Evolutionary conservation across 768 basidiomycete genomes (phyloP), one percentile per base, ranked within the genome.

Genomic region (Russula vinacea): DNA sequence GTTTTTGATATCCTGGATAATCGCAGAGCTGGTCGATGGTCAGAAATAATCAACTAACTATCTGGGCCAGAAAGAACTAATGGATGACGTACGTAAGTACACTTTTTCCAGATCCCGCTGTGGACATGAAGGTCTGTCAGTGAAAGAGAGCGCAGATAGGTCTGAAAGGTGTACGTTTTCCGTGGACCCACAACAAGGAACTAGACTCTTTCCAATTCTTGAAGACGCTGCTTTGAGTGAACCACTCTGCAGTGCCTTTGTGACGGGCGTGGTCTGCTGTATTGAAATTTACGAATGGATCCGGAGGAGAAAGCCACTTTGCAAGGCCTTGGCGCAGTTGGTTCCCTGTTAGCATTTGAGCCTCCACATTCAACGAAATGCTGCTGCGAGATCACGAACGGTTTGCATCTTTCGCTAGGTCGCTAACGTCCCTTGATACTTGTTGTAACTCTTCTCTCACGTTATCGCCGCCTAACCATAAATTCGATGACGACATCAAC

Each of bases 201-300:
- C 19, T n/a, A 2, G 51, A 52, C 17, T 32, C 0, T n/a, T 52
- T 52, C 51, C 51, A 52, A 33, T n/a, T 32, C 32, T 52, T 52
- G 32, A 32, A 52, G 29, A 19, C 9, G 19, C 5, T 33, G 17
- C 32, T n/a, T 52, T 52, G 16, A 52, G 32, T 52, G 4, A 59
- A 51, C 58, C 58, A 59, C 17, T 22, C 44, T 3, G 49, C 58
- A 9, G 51, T 52, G 17, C 51, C 19, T n/a, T 52, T 16, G 19
- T 33, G 51, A 33, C 14, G 51, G 10, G 19, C 17, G 32, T 33
- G 32, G 10, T 2, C 17, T 10, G 51, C 51, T n/a, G 10, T 33
- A 10, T 52, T 35, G 49, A 51, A 47, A 51, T 59, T 59, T 19
- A 19, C 40, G 8, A 49, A 59, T 29, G 49, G 37, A 40, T 59